Conservation (phyloP, 306 rosid species). For the Quercus wislizeni region DNA sequence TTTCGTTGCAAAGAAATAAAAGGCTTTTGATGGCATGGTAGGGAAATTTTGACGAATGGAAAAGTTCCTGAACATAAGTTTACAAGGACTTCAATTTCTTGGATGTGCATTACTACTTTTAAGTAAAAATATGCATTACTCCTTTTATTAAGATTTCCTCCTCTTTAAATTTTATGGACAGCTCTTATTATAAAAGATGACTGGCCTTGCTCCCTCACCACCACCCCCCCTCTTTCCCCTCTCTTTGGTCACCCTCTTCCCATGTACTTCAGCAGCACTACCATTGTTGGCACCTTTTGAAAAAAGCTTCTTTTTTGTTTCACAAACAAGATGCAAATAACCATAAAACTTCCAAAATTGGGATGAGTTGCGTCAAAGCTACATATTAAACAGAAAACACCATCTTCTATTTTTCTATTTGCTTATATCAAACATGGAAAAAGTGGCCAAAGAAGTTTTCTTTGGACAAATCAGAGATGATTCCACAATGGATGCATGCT, state of each 20-base stretch:
- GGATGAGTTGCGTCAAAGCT: background rate
- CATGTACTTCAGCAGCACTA: background rate
- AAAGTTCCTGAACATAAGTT: background rate
- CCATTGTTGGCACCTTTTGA: background rate
- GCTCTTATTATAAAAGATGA: background rate
- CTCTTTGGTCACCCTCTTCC: background rate
- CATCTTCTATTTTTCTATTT: too few relatives aligned
- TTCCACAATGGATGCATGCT: conserved; percentile 13
- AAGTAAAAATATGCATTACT: background rate
- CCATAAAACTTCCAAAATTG: background rate
- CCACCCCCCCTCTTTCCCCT: background rate
- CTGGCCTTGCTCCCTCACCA: background rate
- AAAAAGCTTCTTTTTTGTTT: background rate
- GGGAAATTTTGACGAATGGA: background rate
- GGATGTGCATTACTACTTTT: background rate
- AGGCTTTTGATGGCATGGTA: background rate
- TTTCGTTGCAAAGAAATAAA: background rate
- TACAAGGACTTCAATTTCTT: background rate
- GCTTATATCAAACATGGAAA: background rate
- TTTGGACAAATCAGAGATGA: conserved; percentile 8
- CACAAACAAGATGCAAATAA: background rate
- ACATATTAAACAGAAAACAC: background rate
- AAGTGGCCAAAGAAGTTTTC: background rate
- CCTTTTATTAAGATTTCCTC: background rate
- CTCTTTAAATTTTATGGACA: background rate